Evolutionary conservation across 140 eudicot genomes (phyloP).

Genomic region (Erigeron philadelphicus): DNA sequence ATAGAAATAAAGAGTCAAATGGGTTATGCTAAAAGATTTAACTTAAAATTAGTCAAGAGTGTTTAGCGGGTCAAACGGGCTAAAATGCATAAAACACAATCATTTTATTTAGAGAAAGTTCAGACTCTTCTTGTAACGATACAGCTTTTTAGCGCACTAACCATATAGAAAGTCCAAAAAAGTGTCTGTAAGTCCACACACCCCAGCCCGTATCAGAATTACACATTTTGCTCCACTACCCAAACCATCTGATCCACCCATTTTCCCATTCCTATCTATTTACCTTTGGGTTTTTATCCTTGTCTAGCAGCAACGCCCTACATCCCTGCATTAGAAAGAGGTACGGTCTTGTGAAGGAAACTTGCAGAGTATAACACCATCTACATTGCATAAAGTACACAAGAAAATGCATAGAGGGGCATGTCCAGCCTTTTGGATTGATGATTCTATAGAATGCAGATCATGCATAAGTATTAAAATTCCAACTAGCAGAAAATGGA

Average conservation of each 20-base stretch:
- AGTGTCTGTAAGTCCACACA: neutral
- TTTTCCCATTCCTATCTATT: neutral
- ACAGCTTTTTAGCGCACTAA: neutral
- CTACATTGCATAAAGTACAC: slow-evolving; percentile 6
- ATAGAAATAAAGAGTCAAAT: too few species aligned
- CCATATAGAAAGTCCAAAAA: neutral
- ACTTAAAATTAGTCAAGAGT: neutral
- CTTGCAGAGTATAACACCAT: neutral
- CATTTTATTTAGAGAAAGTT: neutral
- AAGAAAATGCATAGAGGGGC: neutral
- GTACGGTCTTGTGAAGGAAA: neutral
- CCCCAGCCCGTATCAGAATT: neutral
- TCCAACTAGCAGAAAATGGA: neutral
- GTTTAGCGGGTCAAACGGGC: neutral
- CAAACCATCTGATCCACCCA: neutral
- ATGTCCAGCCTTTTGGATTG: neutral
- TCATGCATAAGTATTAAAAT: neutral
- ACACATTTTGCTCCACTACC: neutral
- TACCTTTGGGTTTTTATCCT: slow-evolving; percentile 90
- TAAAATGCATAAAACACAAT: slow-evolving; percentile 8
- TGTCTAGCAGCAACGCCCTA: slow-evolving; percentile 81
- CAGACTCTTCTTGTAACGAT: neutral
- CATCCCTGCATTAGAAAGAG: slow-evolving; percentile 63
- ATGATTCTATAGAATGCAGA: neutral
- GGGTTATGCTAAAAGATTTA: neutral